A percentile compares a stretch with the other conserved stretches of the same genome.
Conservation (phyloP, 805 yeast genomes). For the Scheffersomyces spartinae region DNA sequence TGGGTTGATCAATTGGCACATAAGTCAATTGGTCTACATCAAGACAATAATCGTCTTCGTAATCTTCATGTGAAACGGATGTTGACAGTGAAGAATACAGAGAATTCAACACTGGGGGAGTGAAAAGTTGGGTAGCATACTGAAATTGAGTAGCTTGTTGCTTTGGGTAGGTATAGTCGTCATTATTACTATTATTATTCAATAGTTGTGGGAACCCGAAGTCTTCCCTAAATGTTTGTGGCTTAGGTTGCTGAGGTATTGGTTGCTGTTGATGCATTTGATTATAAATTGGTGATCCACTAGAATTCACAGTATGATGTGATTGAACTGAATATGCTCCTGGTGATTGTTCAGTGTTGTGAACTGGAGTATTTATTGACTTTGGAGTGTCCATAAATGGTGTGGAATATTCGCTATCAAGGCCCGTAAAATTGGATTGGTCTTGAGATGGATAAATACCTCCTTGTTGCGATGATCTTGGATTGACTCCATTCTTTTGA, state of each 20-base stretch:
- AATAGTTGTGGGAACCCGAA: conserved; percentile 1
- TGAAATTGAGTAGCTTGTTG: conserved; percentile 1
- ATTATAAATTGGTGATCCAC: conserved; percentile 1
- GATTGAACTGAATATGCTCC: conserved; percentile 3
- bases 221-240: conserved; percentile 2
- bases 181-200: too few species aligned
- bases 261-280: conserved; percentile 2
- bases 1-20: too few species aligned
- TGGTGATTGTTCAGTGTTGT: conserved; percentile 1
- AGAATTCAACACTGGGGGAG: too few species aligned
- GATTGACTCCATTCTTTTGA: conserved; percentile 9
- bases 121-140: background rate
- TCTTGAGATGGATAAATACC: conserved; percentile 6
- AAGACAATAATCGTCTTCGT: conserved; percentile 32
- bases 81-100: too few species aligned
- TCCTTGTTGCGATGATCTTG: conserved; percentile 5
- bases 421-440: too few species aligned
- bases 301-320: conserved; percentile 1
- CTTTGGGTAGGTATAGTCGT: too few species aligned
- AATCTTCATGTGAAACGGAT: too few species aligned
- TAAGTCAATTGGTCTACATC: conserved; percentile 29
- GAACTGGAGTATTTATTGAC: background rate
- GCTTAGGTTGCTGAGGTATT: conserved; percentile 1
- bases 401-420: conserved; percentile 3
- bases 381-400: conserved; percentile 5